Evolutionary conservation across 108 stramenopile species (phyloP).

Genomic region (Cylindrotheca fusiformis): DNA sequence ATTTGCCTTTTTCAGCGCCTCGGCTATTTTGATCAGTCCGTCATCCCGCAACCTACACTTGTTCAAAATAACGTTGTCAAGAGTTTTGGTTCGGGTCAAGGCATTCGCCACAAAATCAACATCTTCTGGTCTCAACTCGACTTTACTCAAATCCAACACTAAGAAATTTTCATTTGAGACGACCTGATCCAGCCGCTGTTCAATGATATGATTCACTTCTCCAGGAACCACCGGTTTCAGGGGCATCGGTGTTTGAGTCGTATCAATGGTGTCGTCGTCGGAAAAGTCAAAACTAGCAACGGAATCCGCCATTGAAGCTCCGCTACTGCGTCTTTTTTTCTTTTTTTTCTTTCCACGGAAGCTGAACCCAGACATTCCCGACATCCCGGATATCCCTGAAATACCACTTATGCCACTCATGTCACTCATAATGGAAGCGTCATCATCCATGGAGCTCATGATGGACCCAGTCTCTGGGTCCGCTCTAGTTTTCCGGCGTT

Average conservation of each 20-base stretch:
- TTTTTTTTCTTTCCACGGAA: conserved; percentile 2
- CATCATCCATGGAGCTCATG: conserved; percentile 17
- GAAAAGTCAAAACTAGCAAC: conserved; percentile 13
- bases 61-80: conserved; percentile 26
- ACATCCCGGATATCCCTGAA: conserved; percentile 5
- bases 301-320: conserved; percentile 2
- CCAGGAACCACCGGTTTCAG: conserved; percentile 14
- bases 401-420: conserved; percentile 11
- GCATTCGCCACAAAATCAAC: conserved; percentile 23
- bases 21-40: conserved; percentile 23
- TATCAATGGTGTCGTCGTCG: conserved; percentile 24
- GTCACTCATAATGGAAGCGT: conserved; percentile 10
- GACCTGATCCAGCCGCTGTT: conserved; percentile 29
- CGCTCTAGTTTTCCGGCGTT: conserved; percentile 8
- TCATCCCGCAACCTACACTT: conserved; percentile 27
- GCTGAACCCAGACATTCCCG: conserved; percentile 12
- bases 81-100: conserved; percentile 18
- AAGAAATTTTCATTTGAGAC: conserved; percentile 19
- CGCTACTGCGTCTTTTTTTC: background rate
- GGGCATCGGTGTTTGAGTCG: conserved; percentile 12
- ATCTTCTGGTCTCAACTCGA: conserved; percentile 20
- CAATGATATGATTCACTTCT: conserved; percentile 25
- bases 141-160: conserved; percentile 29
- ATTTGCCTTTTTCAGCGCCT: conserved; percentile 11
- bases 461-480: conserved; percentile 33